A percentile compares a stretch with the other conserved stretches of the same genome.
phyloP scores from a whole-genome alignment of 345 rosid species.

The Erysimum cheiranthoides region DNA sequence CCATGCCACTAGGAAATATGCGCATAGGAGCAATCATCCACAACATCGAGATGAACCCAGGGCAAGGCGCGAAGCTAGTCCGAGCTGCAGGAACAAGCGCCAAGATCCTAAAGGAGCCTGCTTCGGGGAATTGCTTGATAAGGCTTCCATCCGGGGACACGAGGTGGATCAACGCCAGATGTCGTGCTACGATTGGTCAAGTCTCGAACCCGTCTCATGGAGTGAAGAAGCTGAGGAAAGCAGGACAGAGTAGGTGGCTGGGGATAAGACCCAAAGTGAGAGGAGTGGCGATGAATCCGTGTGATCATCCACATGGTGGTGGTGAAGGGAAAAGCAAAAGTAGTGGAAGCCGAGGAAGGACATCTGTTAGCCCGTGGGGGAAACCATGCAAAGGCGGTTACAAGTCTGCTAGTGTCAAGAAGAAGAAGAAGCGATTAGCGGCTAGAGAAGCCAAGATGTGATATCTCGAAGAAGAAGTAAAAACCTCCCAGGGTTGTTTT shows the following conservation, averaged over 20 bases:
- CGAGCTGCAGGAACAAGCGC: slow-evolving; percentile 87
- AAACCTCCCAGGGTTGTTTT: too few species aligned
- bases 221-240: slow-evolving; percentile 72
- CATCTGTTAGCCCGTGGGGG: slow-evolving; percentile 85
- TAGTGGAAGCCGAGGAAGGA: slow-evolving; percentile 69
- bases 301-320: slow-evolving; percentile 96
- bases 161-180: slow-evolving; percentile 66
- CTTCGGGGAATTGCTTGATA: slow-evolving; percentile 55
- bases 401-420: slow-evolving; percentile 63
- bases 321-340: slow-evolving; percentile 96
- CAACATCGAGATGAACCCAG: slow-evolving; percentile 87
- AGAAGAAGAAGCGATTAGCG: slow-evolving; percentile 54
- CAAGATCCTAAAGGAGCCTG: slow-evolving; percentile 83
- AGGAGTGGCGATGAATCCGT: slow-evolving; percentile 89
- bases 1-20: slow-evolving; percentile 85
- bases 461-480: not conserved
- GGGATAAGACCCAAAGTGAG: slow-evolving; percentile 83
- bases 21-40: slow-evolving; percentile 89
- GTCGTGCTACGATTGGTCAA: slow-evolving; percentile 76
- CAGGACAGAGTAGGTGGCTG: slow-evolving; percentile 84
- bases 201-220: slow-evolving; percentile 75
- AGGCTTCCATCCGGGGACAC: slow-evolving; percentile 76
- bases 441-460: slow-evolving; percentile 38
- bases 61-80: slow-evolving; percentile 86
- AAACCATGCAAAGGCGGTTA: slow-evolving; percentile 87